Base-by-base conservation (phyloP, 768 basidiomycete genomes). In the Lactifluus piperatus region DNA sequence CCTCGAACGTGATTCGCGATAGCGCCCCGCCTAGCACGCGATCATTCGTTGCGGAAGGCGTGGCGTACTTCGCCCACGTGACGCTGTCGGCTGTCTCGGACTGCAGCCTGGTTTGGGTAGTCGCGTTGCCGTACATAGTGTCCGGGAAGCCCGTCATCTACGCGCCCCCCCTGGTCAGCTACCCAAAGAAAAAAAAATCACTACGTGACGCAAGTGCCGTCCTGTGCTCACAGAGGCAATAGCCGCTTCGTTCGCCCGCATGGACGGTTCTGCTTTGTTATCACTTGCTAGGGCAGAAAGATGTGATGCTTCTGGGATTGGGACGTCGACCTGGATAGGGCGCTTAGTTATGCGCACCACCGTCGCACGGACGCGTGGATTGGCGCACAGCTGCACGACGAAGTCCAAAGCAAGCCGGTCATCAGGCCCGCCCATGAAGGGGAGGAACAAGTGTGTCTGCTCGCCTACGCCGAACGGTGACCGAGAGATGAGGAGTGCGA, bases 381-480 rank as follows among this genome's bases (percentile, higher is more conserved):
- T 86, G 58, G 79, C 74, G 69, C 90, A 94, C 29, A 97, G 74
- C 71, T 94, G 94, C 14, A 87, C 80, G 24, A 90, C 86, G 64
- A 97, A 83, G 30, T 88, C 83, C 36, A 98, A 73, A 0, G 92
- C 91, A 18, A 93, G 76, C 3, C 95, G 79, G 68, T 97, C 94
- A 70, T 98, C 95, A 0, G 92, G 88, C 0, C 95, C 95, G 24
- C 95, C 95, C 69, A 92, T 89, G 80, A 97, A 97, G 0, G 92
- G 89, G 13, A 97, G 67, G 72, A 92, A 88, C 14, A 97, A 64
- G 67, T 91, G 88, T 1, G 58, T 55, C 66, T 84, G 79, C 0
- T 67, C 65, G 8, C 71, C 66, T 51, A 72, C 65, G 53, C 75
- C 41, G 16, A 55, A 73, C 54, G 64, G 60, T 37, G 77, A 78